phyloP scores from a whole-genome alignment of 2,329 filamentous ascomycete species.

The Penicillium sp. region DNA sequence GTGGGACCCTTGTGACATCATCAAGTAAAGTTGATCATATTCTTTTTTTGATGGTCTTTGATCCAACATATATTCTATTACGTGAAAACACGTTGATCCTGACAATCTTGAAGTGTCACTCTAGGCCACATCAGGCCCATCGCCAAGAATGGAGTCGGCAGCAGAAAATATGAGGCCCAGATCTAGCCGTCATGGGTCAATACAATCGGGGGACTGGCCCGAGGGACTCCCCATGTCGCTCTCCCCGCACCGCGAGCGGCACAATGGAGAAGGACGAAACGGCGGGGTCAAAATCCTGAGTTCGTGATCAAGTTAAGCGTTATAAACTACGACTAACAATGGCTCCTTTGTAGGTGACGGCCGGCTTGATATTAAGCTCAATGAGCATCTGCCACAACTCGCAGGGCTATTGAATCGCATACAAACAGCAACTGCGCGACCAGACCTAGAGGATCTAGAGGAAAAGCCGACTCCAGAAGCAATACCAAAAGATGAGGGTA shows the following conservation, averaged over 20 bases:
- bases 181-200: neutral
- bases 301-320: neutral
- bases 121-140: neutral
- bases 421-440: slow-evolving; percentile 8
- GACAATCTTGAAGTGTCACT: neutral
- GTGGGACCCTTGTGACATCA: neutral
- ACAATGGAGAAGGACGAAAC: slow-evolving; percentile 18
- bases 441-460: slow-evolving; percentile 9
- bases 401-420: slow-evolving; percentile 20
- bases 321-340: neutral
- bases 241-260: neutral
- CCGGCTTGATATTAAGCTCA: slow-evolving; percentile 22
- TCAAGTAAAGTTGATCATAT: neutral
- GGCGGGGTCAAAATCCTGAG: slow-evolving; percentile 17
- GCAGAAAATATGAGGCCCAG: neutral
- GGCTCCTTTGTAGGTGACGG: slow-evolving; percentile 16
- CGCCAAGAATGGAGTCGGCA: slow-evolving; percentile 5
- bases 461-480: neutral
- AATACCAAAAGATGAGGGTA: slow-evolving; percentile 2
- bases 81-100: neutral
- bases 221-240: neutral
- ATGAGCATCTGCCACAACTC: slow-evolving; percentile 20
- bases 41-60: neutral
- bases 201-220: slow-evolving; percentile 12
- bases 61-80: too few relatives aligned